phyloP scores from a whole-genome alignment of 805 yeast species.

The Kodamaea laetipori region DNA sequence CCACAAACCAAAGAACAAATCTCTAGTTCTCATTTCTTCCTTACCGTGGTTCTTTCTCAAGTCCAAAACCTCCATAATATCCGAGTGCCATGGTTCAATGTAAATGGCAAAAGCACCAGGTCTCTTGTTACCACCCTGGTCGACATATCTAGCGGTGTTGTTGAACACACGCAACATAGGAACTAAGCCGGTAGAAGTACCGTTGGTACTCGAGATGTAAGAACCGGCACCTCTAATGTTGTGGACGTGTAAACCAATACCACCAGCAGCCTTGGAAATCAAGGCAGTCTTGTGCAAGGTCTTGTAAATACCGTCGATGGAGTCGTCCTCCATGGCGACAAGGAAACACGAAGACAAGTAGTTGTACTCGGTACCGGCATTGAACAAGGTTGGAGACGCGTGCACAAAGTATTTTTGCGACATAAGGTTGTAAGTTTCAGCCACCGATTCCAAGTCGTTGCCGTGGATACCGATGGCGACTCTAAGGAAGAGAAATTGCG shows the following conservation, averaged over 20 bases:
- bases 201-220: constrained; percentile 63
- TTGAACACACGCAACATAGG: constrained; percentile 66
- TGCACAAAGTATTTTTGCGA: constrained; percentile 60
- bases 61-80: constrained; percentile 59
- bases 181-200: constrained; percentile 62
- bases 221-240: constrained; percentile 62
- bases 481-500: constrained; percentile 87
- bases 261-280: constrained; percentile 64
- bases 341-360: constrained; percentile 66
- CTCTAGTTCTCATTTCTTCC: constrained; percentile 65
- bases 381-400: constrained; percentile 63
- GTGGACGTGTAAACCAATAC: constrained; percentile 63
- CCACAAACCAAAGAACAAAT: constrained; percentile 64
- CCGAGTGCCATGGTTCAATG: constrained; percentile 66
- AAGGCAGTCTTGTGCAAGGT: constrained; percentile 63
- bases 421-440: constrained; percentile 79
- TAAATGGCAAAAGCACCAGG: constrained; percentile 66
- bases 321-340: constrained; percentile 64
- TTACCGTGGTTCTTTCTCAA: constrained; percentile 65
- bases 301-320: constrained; percentile 64
- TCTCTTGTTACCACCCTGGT: constrained; percentile 66
- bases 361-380: constrained; percentile 62
- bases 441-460: constrained; percentile 57
- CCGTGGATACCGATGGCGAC: constrained; percentile 92
- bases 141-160: constrained; percentile 64